A percentile compares a stretch with the other conserved stretches of the same genome.
Evolutionary conservation across 495 filamentous ascomycete species (phyloP).

Genomic region (Hypoxylon trugodes): DNA sequence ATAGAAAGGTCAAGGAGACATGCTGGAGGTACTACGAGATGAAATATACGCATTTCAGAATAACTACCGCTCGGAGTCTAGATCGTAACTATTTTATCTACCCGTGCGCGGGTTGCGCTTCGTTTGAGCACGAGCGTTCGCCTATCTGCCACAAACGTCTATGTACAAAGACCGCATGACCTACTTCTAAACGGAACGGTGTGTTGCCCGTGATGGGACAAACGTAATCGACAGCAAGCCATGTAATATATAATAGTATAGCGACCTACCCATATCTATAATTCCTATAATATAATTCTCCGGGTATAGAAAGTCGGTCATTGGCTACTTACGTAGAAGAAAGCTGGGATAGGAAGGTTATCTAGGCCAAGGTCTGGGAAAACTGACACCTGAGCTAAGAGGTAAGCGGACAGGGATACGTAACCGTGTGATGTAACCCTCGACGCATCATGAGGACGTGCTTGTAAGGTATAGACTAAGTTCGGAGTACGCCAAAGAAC

Average conservation of each 20-base stretch:
- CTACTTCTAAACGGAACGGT: background rate
- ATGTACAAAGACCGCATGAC: background rate
- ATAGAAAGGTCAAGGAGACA: background rate
- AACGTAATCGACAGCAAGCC: background rate
- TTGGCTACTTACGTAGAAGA: background rate
- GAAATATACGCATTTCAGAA: background rate
- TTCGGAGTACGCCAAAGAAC: background rate
- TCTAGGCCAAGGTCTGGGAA: conserved; percentile 7
- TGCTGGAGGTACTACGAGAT: background rate
- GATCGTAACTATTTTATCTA: background rate
- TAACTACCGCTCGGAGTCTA: background rate
- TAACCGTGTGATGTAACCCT: conserved; percentile 22
- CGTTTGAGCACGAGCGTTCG: background rate
- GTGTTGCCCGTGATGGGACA: background rate
- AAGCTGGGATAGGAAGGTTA: conserved; percentile 29
- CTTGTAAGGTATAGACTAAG: background rate
- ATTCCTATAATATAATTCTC: background rate
- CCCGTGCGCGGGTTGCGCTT: conserved; percentile 5
- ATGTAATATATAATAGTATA: background rate
- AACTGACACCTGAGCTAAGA: background rate
- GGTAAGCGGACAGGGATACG: background rate
- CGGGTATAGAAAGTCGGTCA: background rate
- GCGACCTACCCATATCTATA: background rate
- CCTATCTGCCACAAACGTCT: background rate
- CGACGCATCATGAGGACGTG: background rate